Percentiles rank a stretch among this genome's conserved stretches.
phyloP scores from a whole-genome alignment of 805 yeast genomes.

The Maudiozyma barnettii region DNA sequence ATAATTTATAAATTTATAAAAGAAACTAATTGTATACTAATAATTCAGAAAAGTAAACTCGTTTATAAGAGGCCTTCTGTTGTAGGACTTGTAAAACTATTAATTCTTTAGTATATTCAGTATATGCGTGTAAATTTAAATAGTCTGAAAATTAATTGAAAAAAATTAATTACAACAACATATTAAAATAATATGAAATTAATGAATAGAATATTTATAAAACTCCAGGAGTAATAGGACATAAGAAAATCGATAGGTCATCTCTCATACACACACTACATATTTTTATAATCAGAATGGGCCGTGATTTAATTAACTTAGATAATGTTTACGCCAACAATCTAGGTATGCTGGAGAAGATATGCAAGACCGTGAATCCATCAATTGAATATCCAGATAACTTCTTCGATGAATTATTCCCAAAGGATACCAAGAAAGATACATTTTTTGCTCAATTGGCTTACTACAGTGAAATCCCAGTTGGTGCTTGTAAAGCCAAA shows the following conservation, averaged over 20 bases:
- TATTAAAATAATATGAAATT: too few species aligned
- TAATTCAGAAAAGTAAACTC: not conserved
- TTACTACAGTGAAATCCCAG: constrained; percentile 67
- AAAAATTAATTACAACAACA: not conserved
- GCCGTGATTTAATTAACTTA: constrained; percentile 14
- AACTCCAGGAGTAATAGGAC: too few species aligned
- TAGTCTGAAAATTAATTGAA: too few species aligned
- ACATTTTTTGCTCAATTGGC: constrained; percentile 30
- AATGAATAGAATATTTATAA: too few species aligned
- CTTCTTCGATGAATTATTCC: constrained; percentile 19
- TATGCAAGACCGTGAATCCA: constrained; percentile 7
- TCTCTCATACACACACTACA: too few species aligned
- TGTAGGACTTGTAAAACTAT: too few species aligned
- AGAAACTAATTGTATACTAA: not conserved
- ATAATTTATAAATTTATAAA: not conserved
- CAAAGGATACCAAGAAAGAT: constrained; percentile 6
- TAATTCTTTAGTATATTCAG: too few species aligned
- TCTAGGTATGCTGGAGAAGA: constrained; percentile 18
- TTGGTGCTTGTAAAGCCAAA: constrained; percentile 62
- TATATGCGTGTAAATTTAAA: too few species aligned
- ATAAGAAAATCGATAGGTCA: too few species aligned
- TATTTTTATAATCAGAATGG: constrained; percentile 7
- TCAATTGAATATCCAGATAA: constrained; percentile 10
- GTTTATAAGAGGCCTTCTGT: too few species aligned
- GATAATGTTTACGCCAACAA: constrained; percentile 23